Conservation (phyloP, 1,284 basidiomycete genomes). For the Irpex sp. region DNA sequence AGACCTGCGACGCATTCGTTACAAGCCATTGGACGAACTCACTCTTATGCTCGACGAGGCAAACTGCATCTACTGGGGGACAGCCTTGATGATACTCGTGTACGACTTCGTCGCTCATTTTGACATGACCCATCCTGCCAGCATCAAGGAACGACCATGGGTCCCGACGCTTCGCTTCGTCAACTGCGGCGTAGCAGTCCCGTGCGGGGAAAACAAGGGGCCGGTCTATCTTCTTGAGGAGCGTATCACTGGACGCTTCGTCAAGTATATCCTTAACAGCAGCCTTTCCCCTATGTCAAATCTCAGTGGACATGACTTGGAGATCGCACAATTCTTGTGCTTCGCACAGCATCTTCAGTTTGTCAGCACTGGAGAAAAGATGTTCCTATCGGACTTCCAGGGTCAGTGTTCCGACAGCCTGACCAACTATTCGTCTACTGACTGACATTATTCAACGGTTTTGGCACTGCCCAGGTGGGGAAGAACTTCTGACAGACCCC, state of each 20-base stretch:
- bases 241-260: constrained; percentile 12
- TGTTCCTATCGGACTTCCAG: constrained; percentile 30
- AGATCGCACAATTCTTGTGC: constrained; percentile 23
- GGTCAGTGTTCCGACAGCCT: constrained; percentile 20
- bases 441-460: background rate
- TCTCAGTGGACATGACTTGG: background rate
- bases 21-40: background rate
- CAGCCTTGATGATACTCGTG: background rate
- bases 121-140: background rate
- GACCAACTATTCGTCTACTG: background rate
- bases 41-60: background rate
- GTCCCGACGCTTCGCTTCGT: background rate
- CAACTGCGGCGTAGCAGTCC: background rate
- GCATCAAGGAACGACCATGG: no score
- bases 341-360: constrained; percentile 31
- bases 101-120: background rate
- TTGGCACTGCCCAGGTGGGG: constrained; percentile 14
- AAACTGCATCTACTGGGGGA: background rate
- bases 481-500: constrained; percentile 20
- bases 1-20: background rate
- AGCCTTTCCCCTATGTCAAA: constrained; percentile 7
- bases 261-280: constrained; percentile 29
- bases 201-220: background rate
- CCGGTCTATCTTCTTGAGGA: constrained; percentile 1
- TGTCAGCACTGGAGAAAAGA: constrained; percentile 19